Base-by-base conservation (phyloP, 176 grass and related monocot species). In the Calamus simplicifolius region DNA sequence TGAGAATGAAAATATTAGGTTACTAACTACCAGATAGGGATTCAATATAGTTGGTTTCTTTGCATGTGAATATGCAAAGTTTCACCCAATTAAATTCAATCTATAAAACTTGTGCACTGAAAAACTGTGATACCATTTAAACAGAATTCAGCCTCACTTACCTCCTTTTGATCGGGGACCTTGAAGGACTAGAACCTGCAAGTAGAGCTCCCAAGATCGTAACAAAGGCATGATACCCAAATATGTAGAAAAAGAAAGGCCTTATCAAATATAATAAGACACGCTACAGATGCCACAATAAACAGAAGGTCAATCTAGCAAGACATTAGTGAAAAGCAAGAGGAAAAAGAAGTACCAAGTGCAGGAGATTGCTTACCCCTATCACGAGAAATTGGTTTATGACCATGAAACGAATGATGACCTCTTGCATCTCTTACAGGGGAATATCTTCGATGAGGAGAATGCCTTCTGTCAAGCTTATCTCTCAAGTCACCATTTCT, bases 401-500 rank as follows among this genome's bases (percentile, higher is more conserved):
- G 64, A 69, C 78, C 56, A 58, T 54, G 75, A 77, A 78, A 73
- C 2, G 78, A 69, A 73, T 69, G 71, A 62, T 80, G 77, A 57
- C 62, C 80, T 63, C 84, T 85, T 71, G 35, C 48, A 73, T 76
- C 80, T 81, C 84, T 88, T 66, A 67, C 74, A 63, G 89, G 73
- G 52, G 89, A 88, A 61, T 67, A 69, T 78, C 80, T 82, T 56
- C 79, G 63, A 77, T 51, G 69, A 17, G 89, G 81, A 68, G 89
- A 88, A 70, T 65, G 59, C 74, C 80, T 94, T 81, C 89, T 88
- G 56, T 85, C 80, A 79, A 77, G 75, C 63, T 70, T 88, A 59
- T 65, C 77, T 67, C 89, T 88, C 52, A 94, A 69, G 30, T 94
- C 84, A 52, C 65, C 55, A 75, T 57, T 71, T 78, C 80, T 83